These are phyloP conservation scores for Fusarium newnesense DNA, from an alignment of 2,329 filamentous ascomycete genomes.

Conservation along the genomic window DNA sequence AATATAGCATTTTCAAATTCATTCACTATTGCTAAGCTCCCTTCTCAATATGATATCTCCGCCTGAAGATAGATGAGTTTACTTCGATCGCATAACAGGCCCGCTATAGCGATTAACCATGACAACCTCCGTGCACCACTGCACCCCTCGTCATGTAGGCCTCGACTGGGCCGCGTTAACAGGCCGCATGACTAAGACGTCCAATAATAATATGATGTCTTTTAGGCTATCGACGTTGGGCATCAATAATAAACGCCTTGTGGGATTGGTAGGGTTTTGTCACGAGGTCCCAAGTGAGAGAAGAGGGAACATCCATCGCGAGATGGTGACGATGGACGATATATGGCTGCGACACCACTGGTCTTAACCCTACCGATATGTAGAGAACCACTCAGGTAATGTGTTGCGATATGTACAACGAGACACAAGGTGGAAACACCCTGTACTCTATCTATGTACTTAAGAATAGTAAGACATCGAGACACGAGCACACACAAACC, in stretches of 20 bases:
- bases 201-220: constrained; percentile 4
- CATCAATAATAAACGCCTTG: constrained; percentile 20
- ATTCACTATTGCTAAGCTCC: not conserved
- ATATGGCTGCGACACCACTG: not conserved
- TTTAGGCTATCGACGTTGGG: constrained; percentile 17
- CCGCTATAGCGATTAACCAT: not conserved
- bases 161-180: constrained; percentile 24
- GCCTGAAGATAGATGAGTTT: not conserved
- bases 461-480: constrained; percentile 21
- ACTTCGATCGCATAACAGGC: not conserved
- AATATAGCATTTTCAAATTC: not conserved
- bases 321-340: not conserved
- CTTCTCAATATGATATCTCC: not conserved
- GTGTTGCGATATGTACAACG: constrained; percentile 24
- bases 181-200: constrained; percentile 16
- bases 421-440: constrained; percentile 7
- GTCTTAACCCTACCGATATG: not conserved
- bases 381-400: constrained; percentile 3
- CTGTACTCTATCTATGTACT: constrained; percentile 16
- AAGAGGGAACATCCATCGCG: constrained; percentile 22
- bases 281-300: constrained; percentile 18
- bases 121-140: constrained; percentile 6
- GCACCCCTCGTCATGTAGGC: constrained; percentile 18
- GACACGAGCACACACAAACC: constrained; percentile 14
- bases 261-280: constrained; percentile 13